Evolutionary conservation across 352 stramenopile species (phyloP), one percentile per base, ranked within the genome.

Genomic region (Pelagophyceae sp.): DNA sequence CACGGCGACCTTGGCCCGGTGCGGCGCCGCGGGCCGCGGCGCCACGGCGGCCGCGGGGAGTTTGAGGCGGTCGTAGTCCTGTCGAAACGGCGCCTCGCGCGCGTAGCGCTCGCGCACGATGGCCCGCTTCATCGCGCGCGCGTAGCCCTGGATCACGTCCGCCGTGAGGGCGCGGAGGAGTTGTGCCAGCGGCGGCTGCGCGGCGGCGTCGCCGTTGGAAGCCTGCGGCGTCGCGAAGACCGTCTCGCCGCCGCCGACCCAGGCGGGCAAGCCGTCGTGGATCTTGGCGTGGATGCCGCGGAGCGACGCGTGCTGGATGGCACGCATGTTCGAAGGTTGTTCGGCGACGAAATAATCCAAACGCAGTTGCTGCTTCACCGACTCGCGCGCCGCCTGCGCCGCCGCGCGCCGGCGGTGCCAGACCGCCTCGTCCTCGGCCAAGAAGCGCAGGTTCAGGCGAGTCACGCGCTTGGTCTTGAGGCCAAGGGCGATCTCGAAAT

Each of bases 391-490:
- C 29, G 77, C 76, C 58, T 87, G 72, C 0, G 92, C 92, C 0
- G 85, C 83, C 31, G 90, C 84, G 20, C 95, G 84, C 1, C 91
- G 88, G 33, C 80, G 72, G 75, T 95, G 84, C 79, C 95, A 97
- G 29, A 80, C 72, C 32, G 85, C 80, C 0, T 84, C 74, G 23
- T 86, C 82, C 82, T 97, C 85, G 23, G 76, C 89, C 51, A 93
- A 89, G 78, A 97, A 97, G 51, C 91, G 88, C 38, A 97, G 81
- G 72, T 97, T 97, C 83, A 97, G 93, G 72, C 92, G 84, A 25
- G 86, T 84, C 45, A 96, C 91, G 69, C 82, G 86, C 76, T 96
- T 96, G 31, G 91, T 86, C 45, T 87, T 87, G 76, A 40, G 35
- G 35, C 67, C 67, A 2, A 74, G 19, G 6, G 51, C 3, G 35